phyloP scores from a whole-genome alignment of 1,284 basidiomycete genomes.

The Austroboletus rostrupii region DNA sequence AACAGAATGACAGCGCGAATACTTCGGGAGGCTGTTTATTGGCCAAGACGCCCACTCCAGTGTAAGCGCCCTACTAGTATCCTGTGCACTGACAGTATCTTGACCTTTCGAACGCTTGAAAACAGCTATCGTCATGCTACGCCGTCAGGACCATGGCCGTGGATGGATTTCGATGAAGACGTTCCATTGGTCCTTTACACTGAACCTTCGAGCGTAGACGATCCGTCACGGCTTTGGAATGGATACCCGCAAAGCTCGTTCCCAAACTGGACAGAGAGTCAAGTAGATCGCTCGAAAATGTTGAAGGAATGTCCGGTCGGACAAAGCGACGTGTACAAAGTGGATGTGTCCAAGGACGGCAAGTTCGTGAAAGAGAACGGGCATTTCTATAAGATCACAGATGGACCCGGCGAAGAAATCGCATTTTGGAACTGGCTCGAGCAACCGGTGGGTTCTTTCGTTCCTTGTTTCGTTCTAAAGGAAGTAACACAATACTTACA shows the following conservation, averaged over 20 bases:
- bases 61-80: constrained; percentile 13
- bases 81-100: background rate
- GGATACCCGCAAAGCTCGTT: constrained; percentile 49
- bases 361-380: constrained; percentile 25
- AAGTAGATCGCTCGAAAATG: constrained; percentile 43
- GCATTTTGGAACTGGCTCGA: constrained; percentile 38
- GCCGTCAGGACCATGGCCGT: constrained; percentile 32
- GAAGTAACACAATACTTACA: constrained; percentile 14
- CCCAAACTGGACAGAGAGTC: constrained; percentile 49
- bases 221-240: constrained; percentile 29
- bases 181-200: constrained; percentile 7
- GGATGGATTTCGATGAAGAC: constrained; percentile 35
- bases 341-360: constrained; percentile 41
- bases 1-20: background rate
- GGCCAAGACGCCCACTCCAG: constrained; percentile 19
- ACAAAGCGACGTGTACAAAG: constrained; percentile 35
- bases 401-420: constrained; percentile 17
- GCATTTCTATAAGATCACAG: constrained; percentile 13
- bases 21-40: constrained; percentile 7
- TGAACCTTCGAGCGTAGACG: background rate
- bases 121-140: constrained; percentile 31
- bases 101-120: background rate
- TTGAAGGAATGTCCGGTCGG: constrained; percentile 23
- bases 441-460: constrained; percentile 13
- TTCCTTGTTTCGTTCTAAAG: background rate